Evolutionary conservation across 352 stramenopile species (phyloP), one percentile per base, ranked within the genome.

Genomic region (Phytophthora lateralis): DNA sequence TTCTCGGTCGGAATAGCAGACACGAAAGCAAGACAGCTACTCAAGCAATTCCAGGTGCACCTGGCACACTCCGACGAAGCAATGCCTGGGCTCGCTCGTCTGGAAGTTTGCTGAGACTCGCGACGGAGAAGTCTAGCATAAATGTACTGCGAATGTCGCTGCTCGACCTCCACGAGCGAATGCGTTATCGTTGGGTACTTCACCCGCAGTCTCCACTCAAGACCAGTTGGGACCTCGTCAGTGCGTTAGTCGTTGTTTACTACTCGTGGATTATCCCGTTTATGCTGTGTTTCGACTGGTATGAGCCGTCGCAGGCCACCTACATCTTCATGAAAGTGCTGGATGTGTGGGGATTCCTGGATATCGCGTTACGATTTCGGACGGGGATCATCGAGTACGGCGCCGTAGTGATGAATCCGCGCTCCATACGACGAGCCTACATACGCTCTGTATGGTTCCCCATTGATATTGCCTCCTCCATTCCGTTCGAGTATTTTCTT

Each of bases 191-290:
- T 9, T 89, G 71, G 70, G 66, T 89, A 10, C 48, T 89, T 24
- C 81, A 89, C 52, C 78, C 75, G 11, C 60, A 82, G 37, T 89
- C 76, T 7, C 46, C 55, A 15, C 50, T 79, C 45, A 88, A 90
- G 55, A 71, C 75, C 1, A 18, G 64, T n/a, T 90, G 78, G 80
- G 78, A 90, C 52, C 53, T 90, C 8, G 21, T 83, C 8, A 88
- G 78, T 59, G 80, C 78, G 0, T 2, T 70, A 15, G 56, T 79
- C 12, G 80, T 90, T n/a, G 63, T 88, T 21, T 88, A 81, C 66
- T 90, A 90, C 68, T 87, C 77, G 55, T 90, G 80, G 78, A 83
- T 88, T 47, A 79, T 88, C 29, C 78, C 80, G 7, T 85, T 88
- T 61, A 82, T 87, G 78, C 57, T 90, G 21, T 79, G 78, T 46